Evolutionary conservation across 2,329 filamentous ascomycete genomes (phyloP).

Genomic region (Alternaria gaisen): DNA sequence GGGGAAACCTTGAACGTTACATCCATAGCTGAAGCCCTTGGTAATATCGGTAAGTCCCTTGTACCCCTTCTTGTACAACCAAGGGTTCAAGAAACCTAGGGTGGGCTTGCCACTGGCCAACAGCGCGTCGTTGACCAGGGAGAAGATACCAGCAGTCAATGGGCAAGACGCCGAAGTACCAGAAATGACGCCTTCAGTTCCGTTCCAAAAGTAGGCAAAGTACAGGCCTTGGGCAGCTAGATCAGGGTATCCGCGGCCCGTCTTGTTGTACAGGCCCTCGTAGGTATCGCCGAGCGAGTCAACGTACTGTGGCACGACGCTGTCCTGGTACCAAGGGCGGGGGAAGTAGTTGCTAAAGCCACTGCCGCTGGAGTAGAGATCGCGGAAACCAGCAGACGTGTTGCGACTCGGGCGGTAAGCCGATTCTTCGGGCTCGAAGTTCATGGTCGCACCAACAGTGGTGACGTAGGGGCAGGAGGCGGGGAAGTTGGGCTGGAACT

Average conservation of each 20-base stretch:
- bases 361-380: slow-evolving; percentile 62
- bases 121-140: slow-evolving; percentile 69
- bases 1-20: slow-evolving; percentile 50
- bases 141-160: slow-evolving; percentile 65
- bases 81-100: slow-evolving; percentile 69
- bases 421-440: slow-evolving; percentile 63
- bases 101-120: slow-evolving; percentile 59
- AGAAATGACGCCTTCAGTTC: slow-evolving; percentile 52
- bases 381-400: slow-evolving; percentile 49
- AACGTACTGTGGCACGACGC: slow-evolving; percentile 57
- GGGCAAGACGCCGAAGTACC: slow-evolving; percentile 67
- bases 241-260: slow-evolving; percentile 70
- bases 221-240: slow-evolving; percentile 67
- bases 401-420: slow-evolving; percentile 50
- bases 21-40: slow-evolving; percentile 50
- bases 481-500: slow-evolving; percentile 70
- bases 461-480: slow-evolving; percentile 75
- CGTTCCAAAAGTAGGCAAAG: slow-evolving; percentile 57
- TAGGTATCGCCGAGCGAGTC: slow-evolving; percentile 53
- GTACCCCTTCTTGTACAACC: slow-evolving; percentile 62
- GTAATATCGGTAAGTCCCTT: slow-evolving; percentile 61
- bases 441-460: slow-evolving; percentile 68
- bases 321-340: slow-evolving; percentile 59
- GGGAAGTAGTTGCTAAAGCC: slow-evolving; percentile 62
- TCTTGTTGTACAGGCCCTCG: slow-evolving; percentile 59